A percentile compares a stretch with the other conserved stretches of the same genome.
Conservation (phyloP, 108 stramenopile genomes). For the Nitzschia sp. region DNA sequence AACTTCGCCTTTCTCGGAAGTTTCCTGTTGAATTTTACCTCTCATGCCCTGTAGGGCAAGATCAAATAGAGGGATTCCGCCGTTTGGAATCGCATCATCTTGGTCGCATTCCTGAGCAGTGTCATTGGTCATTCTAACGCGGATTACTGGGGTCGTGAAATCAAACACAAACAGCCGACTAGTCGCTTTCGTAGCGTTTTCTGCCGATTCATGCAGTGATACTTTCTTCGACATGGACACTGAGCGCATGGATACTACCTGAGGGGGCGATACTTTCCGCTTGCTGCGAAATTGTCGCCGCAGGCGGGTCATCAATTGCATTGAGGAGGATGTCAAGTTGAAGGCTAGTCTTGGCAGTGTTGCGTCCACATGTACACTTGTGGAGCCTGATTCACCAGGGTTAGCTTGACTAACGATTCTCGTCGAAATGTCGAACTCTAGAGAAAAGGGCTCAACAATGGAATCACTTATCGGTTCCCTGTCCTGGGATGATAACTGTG, state of each 20-base stretch:
- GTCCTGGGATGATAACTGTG: constrained; percentile 7
- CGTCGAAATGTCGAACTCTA: constrained; percentile 53
- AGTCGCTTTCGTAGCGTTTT: neutral
- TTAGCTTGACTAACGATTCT: constrained; percentile 28
- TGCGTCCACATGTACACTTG: constrained; percentile 39
- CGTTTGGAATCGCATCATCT: neutral
- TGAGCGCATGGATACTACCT: neutral
- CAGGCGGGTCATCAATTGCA: constrained; percentile 52
- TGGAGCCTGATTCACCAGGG: constrained; percentile 15
- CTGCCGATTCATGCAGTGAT: neutral
- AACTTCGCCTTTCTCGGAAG: constrained; percentile 8
- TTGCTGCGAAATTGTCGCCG: constrained; percentile 33
- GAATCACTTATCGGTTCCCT: constrained; percentile 5
- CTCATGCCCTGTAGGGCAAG: constrained; percentile 55
- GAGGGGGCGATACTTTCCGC: neutral
- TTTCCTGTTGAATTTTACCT: constrained; percentile 34
- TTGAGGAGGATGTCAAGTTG: constrained; percentile 65
- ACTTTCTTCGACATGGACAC: neutral
- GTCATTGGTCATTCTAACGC: constrained; percentile 52
- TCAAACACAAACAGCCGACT: constrained; percentile 37
- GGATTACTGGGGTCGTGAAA: constrained; percentile 60
- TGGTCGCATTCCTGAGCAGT: constrained; percentile 21
- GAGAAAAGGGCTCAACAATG: constrained; percentile 70
- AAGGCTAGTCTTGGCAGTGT: constrained; percentile 62
- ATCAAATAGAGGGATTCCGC: constrained; percentile 39